phyloP scores from a whole-genome alignment of 495 filamentous ascomycete species.

The Apiosordaria backusii region DNA sequence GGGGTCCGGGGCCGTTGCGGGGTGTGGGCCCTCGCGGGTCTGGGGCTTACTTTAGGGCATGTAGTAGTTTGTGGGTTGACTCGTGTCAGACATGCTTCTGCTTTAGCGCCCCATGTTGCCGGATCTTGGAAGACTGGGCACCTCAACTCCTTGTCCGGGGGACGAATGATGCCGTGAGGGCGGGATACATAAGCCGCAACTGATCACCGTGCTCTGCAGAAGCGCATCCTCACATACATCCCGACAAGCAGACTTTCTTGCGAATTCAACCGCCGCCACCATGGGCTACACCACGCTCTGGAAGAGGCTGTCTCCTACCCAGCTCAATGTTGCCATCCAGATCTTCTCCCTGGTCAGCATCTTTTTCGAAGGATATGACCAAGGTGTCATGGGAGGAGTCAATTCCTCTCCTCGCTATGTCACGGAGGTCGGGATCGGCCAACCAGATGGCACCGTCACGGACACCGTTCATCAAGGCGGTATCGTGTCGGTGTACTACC shows the following conservation, averaged over 20 bases:
- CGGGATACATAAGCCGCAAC: no score
- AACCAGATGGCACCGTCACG: constrained; percentile 16
- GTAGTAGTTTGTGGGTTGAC: no score
- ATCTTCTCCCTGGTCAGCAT: constrained; percentile 48
- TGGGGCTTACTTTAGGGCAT: no score
- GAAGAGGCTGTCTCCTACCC: constrained; percentile 40
- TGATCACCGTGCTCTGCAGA: constrained; percentile 8
- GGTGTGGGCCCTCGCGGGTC: no score
- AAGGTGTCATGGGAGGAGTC: constrained; percentile 74
- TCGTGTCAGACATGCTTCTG: no score
- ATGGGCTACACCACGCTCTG: constrained; percentile 44
- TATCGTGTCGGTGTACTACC: no score
- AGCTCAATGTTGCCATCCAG: constrained; percentile 45
- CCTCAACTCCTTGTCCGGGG: no score
- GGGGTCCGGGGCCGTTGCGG: no score
- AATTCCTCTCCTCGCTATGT: constrained; percentile 51
- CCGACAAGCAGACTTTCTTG: not conserved
- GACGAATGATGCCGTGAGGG: no score
- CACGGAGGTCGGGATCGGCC: constrained; percentile 30
- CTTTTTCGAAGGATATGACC: constrained; percentile 62
- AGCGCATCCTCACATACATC: constrained; percentile 1
- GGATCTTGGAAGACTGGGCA: no score
- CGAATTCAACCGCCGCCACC: constrained; percentile 10
- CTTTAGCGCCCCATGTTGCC: no score
- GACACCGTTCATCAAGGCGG: no score